A percentile compares a stretch with the other conserved stretches of the same genome.
Evolutionary conservation across 306 rosid genomes (phyloP).

Genomic region (Begonia fuchsioides): DNA sequence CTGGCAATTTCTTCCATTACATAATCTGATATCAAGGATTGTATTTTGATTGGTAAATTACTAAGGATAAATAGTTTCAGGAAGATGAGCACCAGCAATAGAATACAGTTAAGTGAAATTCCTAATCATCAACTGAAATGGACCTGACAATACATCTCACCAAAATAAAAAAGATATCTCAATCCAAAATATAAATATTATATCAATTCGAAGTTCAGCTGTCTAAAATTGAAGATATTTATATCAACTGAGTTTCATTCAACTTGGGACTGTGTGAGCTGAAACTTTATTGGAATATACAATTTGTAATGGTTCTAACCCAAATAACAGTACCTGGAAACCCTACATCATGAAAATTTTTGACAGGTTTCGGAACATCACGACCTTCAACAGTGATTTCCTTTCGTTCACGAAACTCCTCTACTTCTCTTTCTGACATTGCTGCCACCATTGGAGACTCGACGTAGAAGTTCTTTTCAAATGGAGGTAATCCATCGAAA

Average conservation of each 20-base stretch:
- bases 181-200: too few species aligned
- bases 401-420: constrained; percentile 51
- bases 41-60: neutral
- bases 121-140: too few species aligned
- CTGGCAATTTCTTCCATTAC: constrained; percentile 71
- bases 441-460: constrained; percentile 60
- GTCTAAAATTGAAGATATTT: too few species aligned
- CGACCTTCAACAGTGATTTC: constrained; percentile 92
- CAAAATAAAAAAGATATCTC: too few species aligned
- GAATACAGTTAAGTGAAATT: too few species aligned
- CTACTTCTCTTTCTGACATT: constrained; percentile 75
- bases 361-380: constrained; percentile 91
- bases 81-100: too few species aligned
- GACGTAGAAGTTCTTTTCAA: constrained; percentile 79
- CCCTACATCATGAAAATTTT: constrained; percentile 55
- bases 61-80: neutral
- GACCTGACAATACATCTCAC: too few species aligned
- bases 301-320: neutral
- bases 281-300: constrained; percentile 4
- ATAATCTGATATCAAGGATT: constrained; percentile 31
- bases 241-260: too few species aligned
- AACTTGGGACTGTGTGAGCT: neutral
- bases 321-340: constrained; percentile 61
- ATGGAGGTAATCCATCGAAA: constrained; percentile 88
- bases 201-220: too few species aligned